Conservation (phyloP, 352 stramenopile species). For the Phytophthora niederhauseri region DNA sequence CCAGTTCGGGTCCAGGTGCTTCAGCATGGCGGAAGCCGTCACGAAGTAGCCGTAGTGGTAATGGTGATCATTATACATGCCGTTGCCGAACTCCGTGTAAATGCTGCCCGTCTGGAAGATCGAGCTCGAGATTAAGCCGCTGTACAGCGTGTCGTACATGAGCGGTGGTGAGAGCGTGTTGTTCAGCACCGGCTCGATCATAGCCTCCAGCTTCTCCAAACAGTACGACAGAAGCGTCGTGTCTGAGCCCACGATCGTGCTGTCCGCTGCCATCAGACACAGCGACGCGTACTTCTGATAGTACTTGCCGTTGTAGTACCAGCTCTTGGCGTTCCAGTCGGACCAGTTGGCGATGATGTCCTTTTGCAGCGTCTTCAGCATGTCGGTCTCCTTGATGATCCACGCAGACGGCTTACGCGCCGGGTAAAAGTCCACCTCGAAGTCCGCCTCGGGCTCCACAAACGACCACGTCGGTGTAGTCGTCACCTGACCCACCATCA, state of each 20-base stretch:
- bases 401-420: slow-evolving; percentile 30
- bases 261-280: slow-evolving; percentile 58
- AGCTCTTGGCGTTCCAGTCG: slow-evolving; percentile 43
- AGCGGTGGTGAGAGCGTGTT: slow-evolving; percentile 53
- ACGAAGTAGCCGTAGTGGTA: slow-evolving; percentile 81
- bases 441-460: slow-evolving; percentile 41
- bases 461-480: slow-evolving; percentile 43
- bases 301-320: slow-evolving; percentile 72
- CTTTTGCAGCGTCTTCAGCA: slow-evolving; percentile 37
- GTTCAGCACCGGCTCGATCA: slow-evolving; percentile 54
- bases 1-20: slow-evolving; percentile 58
- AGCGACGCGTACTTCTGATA: slow-evolving; percentile 76
- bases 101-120: slow-evolving; percentile 48
- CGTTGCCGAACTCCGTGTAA: slow-evolving; percentile 68
- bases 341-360: slow-evolving; percentile 55
- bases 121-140: slow-evolving; percentile 47
- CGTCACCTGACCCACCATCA: slow-evolving; percentile 44
- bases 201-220: slow-evolving; percentile 49
- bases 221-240: slow-evolving; percentile 46
- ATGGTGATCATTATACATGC: slow-evolving; percentile 78
- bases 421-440: slow-evolving; percentile 54
- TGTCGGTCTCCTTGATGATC: slow-evolving; percentile 38
- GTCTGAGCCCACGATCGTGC: slow-evolving; percentile 43
- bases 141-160: slow-evolving; percentile 64
- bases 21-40: slow-evolving; percentile 56